These are phyloP conservation scores for Phragmites australis DNA, from an alignment of 176 grass and related monocot genomes.

Conservation along the genomic window DNA sequence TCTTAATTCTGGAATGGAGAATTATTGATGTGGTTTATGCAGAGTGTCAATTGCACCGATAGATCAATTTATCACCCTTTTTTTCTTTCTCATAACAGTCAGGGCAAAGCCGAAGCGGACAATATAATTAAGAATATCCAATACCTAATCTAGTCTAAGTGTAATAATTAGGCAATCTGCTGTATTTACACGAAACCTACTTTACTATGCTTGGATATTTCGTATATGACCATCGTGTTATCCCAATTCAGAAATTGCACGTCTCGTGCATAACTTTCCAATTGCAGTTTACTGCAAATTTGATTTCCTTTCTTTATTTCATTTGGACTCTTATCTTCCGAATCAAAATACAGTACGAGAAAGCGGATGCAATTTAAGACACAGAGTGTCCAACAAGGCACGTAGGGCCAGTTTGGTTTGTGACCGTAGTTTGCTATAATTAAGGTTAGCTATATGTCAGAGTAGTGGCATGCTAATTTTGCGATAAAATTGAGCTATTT, in stretches of 20 bases:
- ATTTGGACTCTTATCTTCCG: no score
- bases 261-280: not conserved
- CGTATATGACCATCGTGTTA: not conserved
- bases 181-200: not conserved
- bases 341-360: no score
- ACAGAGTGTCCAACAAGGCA: not conserved
- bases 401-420: no score
- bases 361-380: no score
- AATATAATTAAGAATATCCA: not conserved
- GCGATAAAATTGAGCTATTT: no score
- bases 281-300: not conserved
- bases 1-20: not conserved
- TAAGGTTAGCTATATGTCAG: no score
- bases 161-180: not conserved
- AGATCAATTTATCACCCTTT: not conserved
- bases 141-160: not conserved
- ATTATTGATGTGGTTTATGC: not conserved
- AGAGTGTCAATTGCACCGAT: not conserved
- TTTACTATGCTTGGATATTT: not conserved
- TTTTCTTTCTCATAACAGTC: not conserved
- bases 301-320: not conserved
- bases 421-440: no score
- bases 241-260: not conserved
- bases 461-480: no score
- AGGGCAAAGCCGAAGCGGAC: not conserved